These are phyloP conservation scores for Papilionanthe hybrid DNA, from an alignment of 116 monocot species.

Conservation along the genomic window DNA sequence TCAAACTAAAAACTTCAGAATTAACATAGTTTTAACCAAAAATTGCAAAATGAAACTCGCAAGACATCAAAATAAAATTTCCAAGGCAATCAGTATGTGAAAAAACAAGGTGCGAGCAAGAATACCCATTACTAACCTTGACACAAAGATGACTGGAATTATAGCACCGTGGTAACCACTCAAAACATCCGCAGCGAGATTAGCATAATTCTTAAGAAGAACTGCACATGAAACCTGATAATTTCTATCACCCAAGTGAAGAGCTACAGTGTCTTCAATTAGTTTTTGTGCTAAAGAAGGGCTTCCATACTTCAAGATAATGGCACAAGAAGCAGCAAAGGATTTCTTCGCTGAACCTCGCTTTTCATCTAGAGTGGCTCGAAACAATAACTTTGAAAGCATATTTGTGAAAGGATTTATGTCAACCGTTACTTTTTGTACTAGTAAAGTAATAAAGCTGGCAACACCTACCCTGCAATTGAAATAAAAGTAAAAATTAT, in stretches of 20 bases:
- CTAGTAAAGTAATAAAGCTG: constrained; percentile 74
- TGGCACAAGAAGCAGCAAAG: constrained; percentile 83
- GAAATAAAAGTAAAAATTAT: constrained; percentile 9
- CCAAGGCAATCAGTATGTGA: neutral
- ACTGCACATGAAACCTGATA: constrained; percentile 77
- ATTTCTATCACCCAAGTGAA: constrained; percentile 87
- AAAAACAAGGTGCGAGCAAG: neutral
- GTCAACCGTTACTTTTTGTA: constrained; percentile 67
- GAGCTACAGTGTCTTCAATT: constrained; percentile 72
- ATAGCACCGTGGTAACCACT: constrained; percentile 63
- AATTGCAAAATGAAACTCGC: neutral
- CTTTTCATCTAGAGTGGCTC: constrained; percentile 76
- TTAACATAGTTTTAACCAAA: neutral
- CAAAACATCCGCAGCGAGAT: constrained; percentile 62
- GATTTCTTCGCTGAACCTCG: constrained; percentile 70
- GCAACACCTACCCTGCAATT: constrained; percentile 90
- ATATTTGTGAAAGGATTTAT: constrained; percentile 60
- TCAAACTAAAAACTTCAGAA: neutral
- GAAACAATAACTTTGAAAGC: constrained; percentile 65
- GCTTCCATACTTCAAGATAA: constrained; percentile 61
- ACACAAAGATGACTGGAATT: constrained; percentile 74
- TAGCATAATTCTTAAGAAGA: constrained; percentile 70
- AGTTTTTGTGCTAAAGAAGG: constrained; percentile 63
- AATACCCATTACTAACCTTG: constrained; percentile 54
- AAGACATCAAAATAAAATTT: neutral